Evolutionary conservation across 805 yeast genomes (phyloP), one percentile per base, ranked within the genome.

Genomic region (Pichia cephalocereana): DNA sequence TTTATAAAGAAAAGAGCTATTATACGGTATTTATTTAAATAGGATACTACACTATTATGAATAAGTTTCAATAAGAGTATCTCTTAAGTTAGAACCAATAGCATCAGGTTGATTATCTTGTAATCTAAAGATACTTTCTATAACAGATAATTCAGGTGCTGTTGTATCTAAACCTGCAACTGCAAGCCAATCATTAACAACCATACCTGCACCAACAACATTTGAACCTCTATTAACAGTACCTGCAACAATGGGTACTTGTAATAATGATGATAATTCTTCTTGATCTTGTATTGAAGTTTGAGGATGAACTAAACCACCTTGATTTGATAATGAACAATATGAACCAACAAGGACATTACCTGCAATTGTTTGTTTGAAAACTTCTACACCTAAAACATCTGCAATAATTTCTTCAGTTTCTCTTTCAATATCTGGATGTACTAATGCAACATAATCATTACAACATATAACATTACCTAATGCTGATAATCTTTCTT

Each of bases 391-490:
- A 52, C 99, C 99, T 50, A 93, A 76, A 15, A 90, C 96, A 68
- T 93, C 99, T 42, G 98, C 96, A 64, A 93, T 93, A 59, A 93
- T 74, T 72, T 93, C 99, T 72, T 93, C 99, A 46, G 99, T 93
- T 70, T 93, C 99, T 66, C 99, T 83, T 74, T 93, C 99, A 56
- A 93, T 88, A 72, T 93, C 99, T 45, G 99, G 99, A 69, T 93
- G 99, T 47, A 93, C 99, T 56, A 93, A 77, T 4, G 99, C 99
- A 59, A 95, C 99, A 66, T 93, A 93, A 69, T 93, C 99, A 69
- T 93, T 93, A 72, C 98, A 91, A 70, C 98, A 91, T 62, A 93
- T 89, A 54, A 93, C 99, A 60, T 93, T 93, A 60, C 99, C 99
- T 56, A 93, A 72, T 14, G 99, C 99, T 46, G 96, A 86, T 54